phyloP scores from a whole-genome alignment of 805 yeast genomes.

The Lachancea sp. region DNA sequence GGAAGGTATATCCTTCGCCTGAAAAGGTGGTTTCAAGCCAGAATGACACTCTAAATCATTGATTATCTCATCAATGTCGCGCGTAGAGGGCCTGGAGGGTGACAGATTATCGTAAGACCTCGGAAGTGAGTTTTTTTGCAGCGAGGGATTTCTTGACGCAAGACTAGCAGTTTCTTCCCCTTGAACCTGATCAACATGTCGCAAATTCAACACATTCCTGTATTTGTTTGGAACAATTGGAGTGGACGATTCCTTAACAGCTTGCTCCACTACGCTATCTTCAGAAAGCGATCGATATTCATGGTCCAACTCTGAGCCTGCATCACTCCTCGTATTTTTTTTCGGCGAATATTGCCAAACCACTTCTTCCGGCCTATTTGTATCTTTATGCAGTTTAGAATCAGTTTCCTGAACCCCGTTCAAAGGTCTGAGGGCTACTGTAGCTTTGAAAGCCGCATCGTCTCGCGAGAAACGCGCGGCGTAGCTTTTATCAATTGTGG shows the following conservation, averaged over 20 bases:
- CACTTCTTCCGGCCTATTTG: conserved; percentile 25
- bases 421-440: conserved; percentile 2
- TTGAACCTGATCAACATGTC: conserved; percentile 15
- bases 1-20: conserved; percentile 22
- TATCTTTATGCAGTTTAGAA: neutral
- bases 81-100: conserved; percentile 8
- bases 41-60: conserved; percentile 24
- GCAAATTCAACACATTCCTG: conserved; percentile 23
- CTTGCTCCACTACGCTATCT: conserved; percentile 3
- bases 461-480: conserved; percentile 6
- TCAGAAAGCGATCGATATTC: conserved; percentile 4
- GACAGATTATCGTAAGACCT: neutral
- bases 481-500: conserved; percentile 5
- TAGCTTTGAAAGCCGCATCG: neutral
- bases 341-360: conserved; percentile 30
- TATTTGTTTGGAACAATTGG: conserved; percentile 25
- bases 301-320: neutral
- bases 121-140: neutral
- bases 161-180: neutral
- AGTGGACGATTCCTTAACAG: conserved; percentile 24
- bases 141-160: conserved; percentile 1
- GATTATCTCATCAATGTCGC: conserved; percentile 30
- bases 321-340: conserved; percentile 11
- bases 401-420: neutral
- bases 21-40: conserved; percentile 10